Evolutionary conservation across 2,329 filamentous ascomycete species (phyloP).

Genomic region (Fusarium buharicum): DNA sequence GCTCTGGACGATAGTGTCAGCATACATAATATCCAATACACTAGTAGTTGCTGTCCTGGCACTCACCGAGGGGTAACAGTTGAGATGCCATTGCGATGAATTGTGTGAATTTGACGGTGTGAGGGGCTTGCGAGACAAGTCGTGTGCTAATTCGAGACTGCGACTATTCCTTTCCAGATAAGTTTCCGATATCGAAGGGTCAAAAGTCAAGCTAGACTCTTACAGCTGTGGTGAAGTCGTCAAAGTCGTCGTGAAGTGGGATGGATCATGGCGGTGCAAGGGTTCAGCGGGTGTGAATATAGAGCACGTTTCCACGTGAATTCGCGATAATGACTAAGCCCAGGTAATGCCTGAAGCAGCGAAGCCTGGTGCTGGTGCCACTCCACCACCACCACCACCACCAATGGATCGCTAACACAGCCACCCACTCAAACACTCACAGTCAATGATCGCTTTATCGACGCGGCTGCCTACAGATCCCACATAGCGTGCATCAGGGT

Average conservation of each 20-base stretch:
- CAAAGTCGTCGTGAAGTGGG: slow-evolving; percentile 45
- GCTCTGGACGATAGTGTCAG: slow-evolving; percentile 67
- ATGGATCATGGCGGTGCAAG: slow-evolving; percentile 38
- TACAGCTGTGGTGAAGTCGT: slow-evolving; percentile 23
- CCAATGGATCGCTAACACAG: background rate
- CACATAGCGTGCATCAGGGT: slow-evolving; percentile 33
- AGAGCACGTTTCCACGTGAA: slow-evolving; percentile 50
- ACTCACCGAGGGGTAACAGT: slow-evolving; percentile 74
- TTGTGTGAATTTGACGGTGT: slow-evolving; percentile 16
- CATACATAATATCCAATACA: background rate
- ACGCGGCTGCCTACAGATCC: slow-evolving; percentile 49
- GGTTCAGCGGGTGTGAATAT: slow-evolving; percentile 35
- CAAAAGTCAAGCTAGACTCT: slow-evolving; percentile 9
- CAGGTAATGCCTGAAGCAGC: too few relatives aligned
- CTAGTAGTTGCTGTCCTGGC: background rate
- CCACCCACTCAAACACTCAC: slow-evolving; percentile 25
- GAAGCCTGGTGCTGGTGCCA: background rate
- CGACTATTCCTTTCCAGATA: background rate
- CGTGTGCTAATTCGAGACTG: background rate
- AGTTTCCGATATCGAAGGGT: background rate
- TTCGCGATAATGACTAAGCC: slow-evolving; percentile 53
- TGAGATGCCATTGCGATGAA: slow-evolving; percentile 72
- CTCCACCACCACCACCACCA: slow-evolving; percentile 11
- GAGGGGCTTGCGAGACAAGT: background rate
- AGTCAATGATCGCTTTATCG: slow-evolving; percentile 34